Evolutionary conservation across 257 asterid genomes (phyloP).

Genomic region (Knoxia roxburghii): DNA sequence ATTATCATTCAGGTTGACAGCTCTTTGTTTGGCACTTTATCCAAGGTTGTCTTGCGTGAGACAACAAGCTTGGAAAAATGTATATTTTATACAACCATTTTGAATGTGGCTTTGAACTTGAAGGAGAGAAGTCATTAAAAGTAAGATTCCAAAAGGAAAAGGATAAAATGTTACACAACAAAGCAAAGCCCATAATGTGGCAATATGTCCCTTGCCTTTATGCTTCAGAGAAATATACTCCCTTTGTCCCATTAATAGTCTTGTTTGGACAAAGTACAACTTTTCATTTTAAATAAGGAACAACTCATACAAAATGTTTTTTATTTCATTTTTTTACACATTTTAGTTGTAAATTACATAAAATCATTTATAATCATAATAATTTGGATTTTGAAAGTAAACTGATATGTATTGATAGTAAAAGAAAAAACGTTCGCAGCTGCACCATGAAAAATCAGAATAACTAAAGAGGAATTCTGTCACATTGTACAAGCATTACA

Average conservation of each 20-base stretch:
- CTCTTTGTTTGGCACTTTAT: neutral
- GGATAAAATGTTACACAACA: neutral
- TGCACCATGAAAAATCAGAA: conserved; percentile 31
- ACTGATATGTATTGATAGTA: too few relatives aligned
- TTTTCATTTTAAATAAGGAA: too few relatives aligned
- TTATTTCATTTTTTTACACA: too few relatives aligned
- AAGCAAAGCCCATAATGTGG: neutral
- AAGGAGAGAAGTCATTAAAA: neutral
- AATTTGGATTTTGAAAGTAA: too few relatives aligned
- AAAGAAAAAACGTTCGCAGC: conserved; percentile 82
- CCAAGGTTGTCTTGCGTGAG: neutral
- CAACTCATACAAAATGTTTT: too few relatives aligned
- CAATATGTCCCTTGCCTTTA: neutral
- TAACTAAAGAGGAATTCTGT: neutral
- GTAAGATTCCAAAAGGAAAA: neutral
- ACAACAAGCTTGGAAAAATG: neutral
- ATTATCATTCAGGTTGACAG: neutral
- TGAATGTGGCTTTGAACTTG: too few relatives aligned
- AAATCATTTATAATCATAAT: too few relatives aligned
- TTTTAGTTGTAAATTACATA: too few relatives aligned
- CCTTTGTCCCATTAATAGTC: too few relatives aligned
- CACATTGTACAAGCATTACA: neutral
- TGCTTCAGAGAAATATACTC: conserved; percentile 5
- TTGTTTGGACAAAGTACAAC: too few relatives aligned
- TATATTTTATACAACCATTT: too few relatives aligned